These are phyloP conservation scores for Phytophthora aleatoria DNA, from an alignment of 352 stramenopile genomes.

Conservation along the genomic window DNA sequence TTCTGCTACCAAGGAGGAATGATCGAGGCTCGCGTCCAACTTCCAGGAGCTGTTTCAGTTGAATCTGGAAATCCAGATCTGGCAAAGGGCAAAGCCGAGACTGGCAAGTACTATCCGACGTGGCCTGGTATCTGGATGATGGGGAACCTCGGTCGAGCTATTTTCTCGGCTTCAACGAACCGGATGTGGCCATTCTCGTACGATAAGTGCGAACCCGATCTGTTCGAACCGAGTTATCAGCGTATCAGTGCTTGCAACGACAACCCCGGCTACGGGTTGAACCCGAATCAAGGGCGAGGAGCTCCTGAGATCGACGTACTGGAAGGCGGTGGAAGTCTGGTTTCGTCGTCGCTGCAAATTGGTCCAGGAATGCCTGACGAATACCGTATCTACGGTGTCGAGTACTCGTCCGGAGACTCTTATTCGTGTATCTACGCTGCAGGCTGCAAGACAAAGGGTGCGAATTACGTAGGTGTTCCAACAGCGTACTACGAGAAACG, in stretches of 20 bases:
- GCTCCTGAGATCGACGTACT: constrained; percentile 95
- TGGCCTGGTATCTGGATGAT: constrained; percentile 95
- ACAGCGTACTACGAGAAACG: constrained; percentile 42
- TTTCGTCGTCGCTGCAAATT: constrained; percentile 92
- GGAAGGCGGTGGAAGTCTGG: constrained; percentile 78
- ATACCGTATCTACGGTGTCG: constrained; percentile 50
- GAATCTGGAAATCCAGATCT: constrained; percentile 52
- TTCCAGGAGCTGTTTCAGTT: constrained; percentile 79
- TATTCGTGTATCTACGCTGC: constrained; percentile 46
- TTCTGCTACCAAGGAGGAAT: constrained; percentile 95
- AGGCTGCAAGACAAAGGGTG: constrained; percentile 49
- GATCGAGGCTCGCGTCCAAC: constrained; percentile 85
- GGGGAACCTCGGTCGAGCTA: constrained; percentile 92
- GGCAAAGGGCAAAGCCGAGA: constrained; percentile 44
- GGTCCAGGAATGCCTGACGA: constrained; percentile 64
- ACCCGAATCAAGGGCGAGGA: constrained; percentile 81
- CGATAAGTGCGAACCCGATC: constrained; percentile 77
- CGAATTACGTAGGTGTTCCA: constrained; percentile 42
- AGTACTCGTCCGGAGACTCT: constrained; percentile 28
- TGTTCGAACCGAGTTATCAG: constrained; percentile 46
- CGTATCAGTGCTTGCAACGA: constrained; percentile 82
- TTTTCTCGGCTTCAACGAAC: constrained; percentile 90
- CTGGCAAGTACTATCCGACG: constrained; percentile 60
- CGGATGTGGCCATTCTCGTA: constrained; percentile 96
- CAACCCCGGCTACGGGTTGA: constrained; percentile 89